Base-by-base conservation (phyloP, 305 asterid species). In the Fraxinus velutina region DNA sequence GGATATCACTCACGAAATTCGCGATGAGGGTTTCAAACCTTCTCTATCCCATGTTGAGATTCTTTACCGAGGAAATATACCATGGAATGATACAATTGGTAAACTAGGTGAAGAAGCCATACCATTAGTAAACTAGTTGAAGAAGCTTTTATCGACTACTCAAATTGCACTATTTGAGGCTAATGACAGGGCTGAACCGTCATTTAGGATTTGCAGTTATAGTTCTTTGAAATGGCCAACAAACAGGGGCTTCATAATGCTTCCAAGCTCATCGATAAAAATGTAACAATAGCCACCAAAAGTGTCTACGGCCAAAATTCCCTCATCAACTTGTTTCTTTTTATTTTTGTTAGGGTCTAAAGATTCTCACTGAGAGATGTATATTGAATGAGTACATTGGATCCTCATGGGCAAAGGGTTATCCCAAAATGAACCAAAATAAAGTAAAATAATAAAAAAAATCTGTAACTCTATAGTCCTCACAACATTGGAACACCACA, bases 401-500 rank as follows among this genome's bases (percentile, higher is more conserved):
- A 66, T 66, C 19, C 73, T 10, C 37, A 12, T 27, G 36, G 73
- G 36, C 17, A 27, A 66, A 66, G 30, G 32, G 33, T 24, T 3
- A 24, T 64, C 73, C 5, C 15, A 64, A n/a, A 64, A 27, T 15
- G 30, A 64, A 24, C 21, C 34, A 64, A 64, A 64, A 4, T 27
- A 21, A 62, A 62, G 10, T 3, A 62, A 21, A 62, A 47, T 29
- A 7, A 36, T 1, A 10, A 47, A 7, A 32, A 34, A 37, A 33
- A 47, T 52, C 29, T 29, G 5, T n/a, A 80, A 24, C 42, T 8
- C 42, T 8, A 24, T 64, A 12, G n/a, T 24, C 15, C n/a, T 33
- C 5, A 10, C 5, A 10, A 10, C 37, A 15, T 21, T 42, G 66
- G 62, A 34, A 83, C 57, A 83, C 85, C 90, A 80, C 85, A 79